Conservation (phyloP, 2,329 filamentous ascomycete genomes). For the Neophaeococcomyces aloes region DNA sequence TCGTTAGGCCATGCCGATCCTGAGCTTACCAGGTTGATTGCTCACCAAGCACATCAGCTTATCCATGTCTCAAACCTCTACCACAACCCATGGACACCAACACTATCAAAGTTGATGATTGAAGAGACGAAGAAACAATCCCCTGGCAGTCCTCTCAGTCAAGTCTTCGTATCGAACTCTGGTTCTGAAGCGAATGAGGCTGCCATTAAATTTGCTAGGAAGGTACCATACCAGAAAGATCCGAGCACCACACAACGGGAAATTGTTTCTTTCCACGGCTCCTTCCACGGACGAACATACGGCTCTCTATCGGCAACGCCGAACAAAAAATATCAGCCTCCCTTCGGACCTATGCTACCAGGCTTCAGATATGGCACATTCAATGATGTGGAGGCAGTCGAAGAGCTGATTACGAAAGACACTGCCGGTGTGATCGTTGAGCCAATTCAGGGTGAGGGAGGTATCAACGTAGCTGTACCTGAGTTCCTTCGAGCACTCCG, state of each 20-base stretch:
- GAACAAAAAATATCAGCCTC: slow-evolving; percentile 94
- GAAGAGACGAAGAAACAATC: slow-evolving; percentile 68
- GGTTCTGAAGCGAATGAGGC: slow-evolving; percentile 96
- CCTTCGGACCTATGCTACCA: slow-evolving; percentile 90
- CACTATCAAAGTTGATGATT: slow-evolving; percentile 74
- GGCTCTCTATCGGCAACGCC: slow-evolving; percentile 89
- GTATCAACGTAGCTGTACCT: slow-evolving; percentile 70
- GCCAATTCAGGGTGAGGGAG: slow-evolving; percentile 94
- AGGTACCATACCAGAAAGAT: slow-evolving; percentile 68
- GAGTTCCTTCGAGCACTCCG: slow-evolving; percentile 81
- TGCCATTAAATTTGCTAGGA: slow-evolving; percentile 91
- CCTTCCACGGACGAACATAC: slow-evolving; percentile 96
- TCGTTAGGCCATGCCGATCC: slow-evolving; percentile 81
- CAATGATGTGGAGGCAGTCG: slow-evolving; percentile 67
- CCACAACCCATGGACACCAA: slow-evolving; percentile 91
- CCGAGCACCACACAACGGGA: slow-evolving; percentile 65
- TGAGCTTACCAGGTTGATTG: slow-evolving; percentile 62
- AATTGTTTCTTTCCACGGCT: slow-evolving; percentile 79
- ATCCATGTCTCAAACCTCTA: slow-evolving; percentile 94
- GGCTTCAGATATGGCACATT: slow-evolving; percentile 79
- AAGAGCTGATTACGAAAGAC: slow-evolving; percentile 64
- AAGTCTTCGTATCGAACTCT: slow-evolving; percentile 91
- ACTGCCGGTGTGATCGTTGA: slow-evolving; percentile 94
- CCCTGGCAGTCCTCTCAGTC: slow-evolving; percentile 30
- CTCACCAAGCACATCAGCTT: slow-evolving; percentile 68